phyloP scores from a whole-genome alignment of 2,329 filamentous ascomycete species.

The Penicillium sp. region DNA sequence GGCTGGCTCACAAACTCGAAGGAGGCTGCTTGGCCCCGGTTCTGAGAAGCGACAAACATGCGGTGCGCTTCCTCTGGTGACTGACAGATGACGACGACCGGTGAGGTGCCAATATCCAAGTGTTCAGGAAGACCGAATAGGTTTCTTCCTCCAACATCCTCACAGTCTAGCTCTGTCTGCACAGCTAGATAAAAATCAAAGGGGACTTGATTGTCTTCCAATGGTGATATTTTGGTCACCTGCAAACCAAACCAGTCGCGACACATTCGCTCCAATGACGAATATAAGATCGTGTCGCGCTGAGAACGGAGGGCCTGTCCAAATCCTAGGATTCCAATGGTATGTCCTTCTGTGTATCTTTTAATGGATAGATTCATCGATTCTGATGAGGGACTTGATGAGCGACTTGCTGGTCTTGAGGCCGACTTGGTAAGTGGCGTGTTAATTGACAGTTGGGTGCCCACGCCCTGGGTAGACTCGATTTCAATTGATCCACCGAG shows the following conservation, averaged over 20 bases:
- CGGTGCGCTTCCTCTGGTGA: constrained; percentile 21
- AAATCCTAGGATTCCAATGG: constrained; percentile 22
- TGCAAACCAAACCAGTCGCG: constrained; percentile 19
- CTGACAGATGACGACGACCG: constrained; percentile 29
- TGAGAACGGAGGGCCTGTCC: constrained; percentile 5
- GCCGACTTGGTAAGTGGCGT: not conserved
- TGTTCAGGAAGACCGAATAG: not conserved
- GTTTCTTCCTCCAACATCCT: not conserved
- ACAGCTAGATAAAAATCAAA: constrained; percentile 23
- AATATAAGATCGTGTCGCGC: constrained; percentile 11
- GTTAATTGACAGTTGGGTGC: constrained; percentile 3
- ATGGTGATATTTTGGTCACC: constrained; percentile 5
- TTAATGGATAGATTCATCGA: not conserved
- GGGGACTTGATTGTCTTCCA: not conserved
- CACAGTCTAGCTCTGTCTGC: not conserved
- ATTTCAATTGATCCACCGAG: constrained; percentile 10
- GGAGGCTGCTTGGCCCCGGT: constrained; percentile 2
- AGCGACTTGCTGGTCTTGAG: not conserved
- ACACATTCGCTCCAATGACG: constrained; percentile 21
- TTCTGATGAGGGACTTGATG: not conserved
- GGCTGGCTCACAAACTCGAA: constrained; percentile 35
- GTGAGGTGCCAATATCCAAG: constrained; percentile 8
- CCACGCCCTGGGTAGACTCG: constrained; percentile 2
- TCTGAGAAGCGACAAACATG: constrained; percentile 16
- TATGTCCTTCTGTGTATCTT: constrained; percentile 12